phyloP scores from a whole-genome alignment of 257 asterid species.

The Solanum etuberosum region DNA sequence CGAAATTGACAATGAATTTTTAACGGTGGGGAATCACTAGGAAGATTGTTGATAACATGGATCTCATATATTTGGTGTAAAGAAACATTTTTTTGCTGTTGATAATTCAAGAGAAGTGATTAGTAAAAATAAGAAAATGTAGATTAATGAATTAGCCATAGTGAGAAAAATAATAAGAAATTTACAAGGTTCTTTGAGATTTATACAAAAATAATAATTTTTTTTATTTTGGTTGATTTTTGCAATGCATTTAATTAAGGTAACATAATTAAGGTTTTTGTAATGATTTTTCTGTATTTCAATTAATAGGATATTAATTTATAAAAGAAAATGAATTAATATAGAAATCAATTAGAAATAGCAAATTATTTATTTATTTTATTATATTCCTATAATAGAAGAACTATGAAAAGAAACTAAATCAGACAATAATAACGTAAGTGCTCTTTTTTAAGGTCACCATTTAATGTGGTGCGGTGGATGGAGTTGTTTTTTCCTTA shows the following conservation, averaged over 20 bases:
- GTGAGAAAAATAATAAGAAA: not conserved
- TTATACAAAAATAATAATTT: not conserved
- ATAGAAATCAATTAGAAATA: not conserved
- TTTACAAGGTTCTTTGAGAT: not conserved
- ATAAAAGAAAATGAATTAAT: not conserved
- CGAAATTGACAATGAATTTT: not conserved
- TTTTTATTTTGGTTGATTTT: not conserved
- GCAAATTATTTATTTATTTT: not conserved
- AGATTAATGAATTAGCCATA: not conserved
- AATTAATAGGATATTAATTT: not conserved
- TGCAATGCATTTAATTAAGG: not conserved
- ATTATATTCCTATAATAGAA: not conserved
- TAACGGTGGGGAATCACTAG: not conserved
- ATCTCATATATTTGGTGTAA: not conserved
- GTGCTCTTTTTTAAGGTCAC: not conserved
- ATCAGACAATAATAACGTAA: not conserved
- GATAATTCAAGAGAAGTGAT: not conserved
- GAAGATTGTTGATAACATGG: slow-evolving; percentile 1
- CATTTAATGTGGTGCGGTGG: not conserved
- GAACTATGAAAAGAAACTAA: not conserved
- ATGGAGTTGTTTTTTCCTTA: not conserved
- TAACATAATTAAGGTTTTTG: not conserved
- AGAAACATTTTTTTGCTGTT: not conserved
- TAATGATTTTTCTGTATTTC: not conserved
- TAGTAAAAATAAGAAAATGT: not conserved